These are phyloP conservation scores for Microcos paniculata DNA, from an alignment of 345 rosid genomes.

Conservation along the genomic window DNA sequence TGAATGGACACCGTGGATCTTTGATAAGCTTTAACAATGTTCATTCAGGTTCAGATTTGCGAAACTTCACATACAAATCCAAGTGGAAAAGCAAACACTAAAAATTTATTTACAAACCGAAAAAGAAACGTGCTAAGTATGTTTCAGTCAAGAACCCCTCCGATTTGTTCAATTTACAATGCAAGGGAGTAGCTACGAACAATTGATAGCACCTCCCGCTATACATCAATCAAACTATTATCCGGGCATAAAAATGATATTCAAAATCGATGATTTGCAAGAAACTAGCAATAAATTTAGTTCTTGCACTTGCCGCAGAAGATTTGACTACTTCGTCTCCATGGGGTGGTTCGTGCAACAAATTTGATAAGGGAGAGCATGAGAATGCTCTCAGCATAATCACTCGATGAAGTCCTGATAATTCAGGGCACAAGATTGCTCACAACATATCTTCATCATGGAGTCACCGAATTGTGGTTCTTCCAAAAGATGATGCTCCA, in stretches of 20 bases:
- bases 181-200: constrained; percentile 20
- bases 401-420: background rate
- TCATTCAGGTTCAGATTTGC: background rate
- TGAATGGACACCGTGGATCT: background rate
- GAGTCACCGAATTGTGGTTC: constrained; percentile 74
- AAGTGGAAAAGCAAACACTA: background rate
- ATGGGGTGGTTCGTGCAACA: background rate
- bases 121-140: background rate
- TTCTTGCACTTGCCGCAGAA: background rate
- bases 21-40: background rate
- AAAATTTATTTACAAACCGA: constrained; percentile 24
- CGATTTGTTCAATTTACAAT: constrained; percentile 25
- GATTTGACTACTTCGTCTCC: background rate
- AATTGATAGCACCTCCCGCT: constrained; percentile 25
- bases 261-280: background rate
- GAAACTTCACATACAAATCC: background rate
- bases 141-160: background rate
- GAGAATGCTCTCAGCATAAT: background rate
- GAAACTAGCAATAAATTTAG: background rate
- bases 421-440: background rate
- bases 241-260: background rate
- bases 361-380: background rate
- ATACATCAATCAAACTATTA: constrained; percentile 20
- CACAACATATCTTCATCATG: background rate
- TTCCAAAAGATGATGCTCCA: constrained; percentile 75